These are phyloP conservation scores for Puccinia coronata DNA, from an alignment of 1,284 basidiomycete species.

Conservation along the genomic window DNA sequence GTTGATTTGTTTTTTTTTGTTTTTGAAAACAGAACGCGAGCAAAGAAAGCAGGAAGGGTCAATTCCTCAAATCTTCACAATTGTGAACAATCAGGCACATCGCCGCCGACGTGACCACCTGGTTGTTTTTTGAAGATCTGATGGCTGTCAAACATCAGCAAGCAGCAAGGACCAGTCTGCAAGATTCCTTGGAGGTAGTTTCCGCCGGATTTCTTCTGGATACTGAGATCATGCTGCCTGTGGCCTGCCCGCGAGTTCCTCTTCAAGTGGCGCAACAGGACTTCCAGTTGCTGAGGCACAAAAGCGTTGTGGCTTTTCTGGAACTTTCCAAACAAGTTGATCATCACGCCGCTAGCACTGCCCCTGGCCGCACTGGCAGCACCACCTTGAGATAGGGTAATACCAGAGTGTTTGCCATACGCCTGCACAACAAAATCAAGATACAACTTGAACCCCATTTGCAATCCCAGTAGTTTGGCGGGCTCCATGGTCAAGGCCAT, in stretches of 20 bases:
- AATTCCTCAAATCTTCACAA: no score
- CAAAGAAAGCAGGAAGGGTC: no score
- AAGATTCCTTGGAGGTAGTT: conserved; percentile 90
- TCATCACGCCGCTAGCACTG: conserved; percentile 61
- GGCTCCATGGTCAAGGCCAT: conserved; percentile 90
- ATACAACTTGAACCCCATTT: conserved; percentile 90
- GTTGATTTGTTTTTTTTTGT: no score
- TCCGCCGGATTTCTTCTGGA: conserved; percentile 86
- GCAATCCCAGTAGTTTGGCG: conserved; percentile 85
- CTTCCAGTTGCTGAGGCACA: conserved; percentile 86
- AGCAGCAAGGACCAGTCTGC: no score
- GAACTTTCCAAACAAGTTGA: conserved; percentile 97
- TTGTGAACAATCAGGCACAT: no score
- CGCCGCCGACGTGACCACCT: no score
- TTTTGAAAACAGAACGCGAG: no score
- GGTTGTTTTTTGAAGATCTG: no score
- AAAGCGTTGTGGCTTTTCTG: conserved; percentile 89
- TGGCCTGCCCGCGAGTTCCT: conserved; percentile 92
- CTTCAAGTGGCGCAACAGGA: conserved; percentile 93
- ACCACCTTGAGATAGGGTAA: conserved; percentile 73
- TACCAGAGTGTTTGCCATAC: conserved; percentile 84
- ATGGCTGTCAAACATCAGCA: no score
- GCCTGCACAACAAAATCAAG: conserved; percentile 78
- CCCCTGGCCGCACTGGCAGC: conserved; percentile 65
- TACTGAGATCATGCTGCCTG: conserved; percentile 78